A percentile compares a stretch with the other conserved stretches of the same genome.
Conservation (phyloP, 495 filamentous ascomycete genomes). For the Penicillium argentinense region DNA sequence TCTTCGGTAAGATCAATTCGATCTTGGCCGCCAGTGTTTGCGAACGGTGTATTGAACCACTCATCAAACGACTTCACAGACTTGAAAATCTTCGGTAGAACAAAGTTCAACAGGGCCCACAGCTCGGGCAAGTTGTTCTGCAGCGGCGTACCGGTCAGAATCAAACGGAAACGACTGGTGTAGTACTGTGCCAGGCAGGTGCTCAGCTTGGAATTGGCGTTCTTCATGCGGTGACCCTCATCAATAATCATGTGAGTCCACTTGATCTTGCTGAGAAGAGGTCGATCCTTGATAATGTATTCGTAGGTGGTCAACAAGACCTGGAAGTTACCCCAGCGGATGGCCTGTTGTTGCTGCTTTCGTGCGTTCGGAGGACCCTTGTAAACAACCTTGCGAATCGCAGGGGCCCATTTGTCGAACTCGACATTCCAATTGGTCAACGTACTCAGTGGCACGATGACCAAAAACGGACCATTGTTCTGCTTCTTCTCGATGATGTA, state of each 20-base stretch:
- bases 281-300: constrained; percentile 98
- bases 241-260: constrained; percentile 99
- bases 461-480: constrained; percentile 90
- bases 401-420: constrained; percentile 98
- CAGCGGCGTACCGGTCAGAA: constrained; percentile 93
- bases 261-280: constrained; percentile 91
- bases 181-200: constrained; percentile 94
- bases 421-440: constrained; percentile 98
- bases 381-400: constrained; percentile 84
- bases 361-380: constrained; percentile 89
- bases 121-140: constrained; percentile 97
- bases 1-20: constrained; percentile 99
- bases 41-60: constrained; percentile 99
- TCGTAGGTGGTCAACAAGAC: constrained; percentile 97
- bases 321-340: constrained; percentile 93
- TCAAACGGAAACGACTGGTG: constrained; percentile 88
- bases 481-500: constrained; percentile 95
- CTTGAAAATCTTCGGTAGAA: constrained; percentile 97
- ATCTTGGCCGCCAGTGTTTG: constrained; percentile 95
- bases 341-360: constrained; percentile 89
- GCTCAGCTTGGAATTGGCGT: constrained; percentile 93
- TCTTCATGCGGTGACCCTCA: constrained; percentile 99
- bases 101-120: constrained; percentile 98
- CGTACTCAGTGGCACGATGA: constrained; percentile 94
- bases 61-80: constrained; percentile 99